phyloP scores from a whole-genome alignment of 306 rosid genomes.

The Acacia acuminata region DNA sequence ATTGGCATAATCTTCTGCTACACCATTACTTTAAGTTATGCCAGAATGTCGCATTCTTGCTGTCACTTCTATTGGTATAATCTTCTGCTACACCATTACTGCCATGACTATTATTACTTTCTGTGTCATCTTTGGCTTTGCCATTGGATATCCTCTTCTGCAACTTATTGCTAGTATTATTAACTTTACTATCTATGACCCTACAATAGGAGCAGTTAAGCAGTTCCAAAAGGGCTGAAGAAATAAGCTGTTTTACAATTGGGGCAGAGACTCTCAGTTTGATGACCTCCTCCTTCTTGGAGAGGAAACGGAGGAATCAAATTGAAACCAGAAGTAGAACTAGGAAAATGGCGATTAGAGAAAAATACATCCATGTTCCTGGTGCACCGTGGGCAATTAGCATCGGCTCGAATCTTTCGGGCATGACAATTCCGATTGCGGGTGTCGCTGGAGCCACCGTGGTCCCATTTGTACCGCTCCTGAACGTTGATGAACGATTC shows the following conservation, averaged over 20 bases:
- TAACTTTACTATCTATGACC: slow-evolving; percentile 37
- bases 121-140: slow-evolving; percentile 35
- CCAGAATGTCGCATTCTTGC: slow-evolving; percentile 53
- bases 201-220: slow-evolving; percentile 78
- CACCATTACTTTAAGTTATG: too few species aligned
- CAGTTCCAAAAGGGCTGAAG: slow-evolving; percentile 63
- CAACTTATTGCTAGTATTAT: slow-evolving; percentile 25
- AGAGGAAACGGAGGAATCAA: slow-evolving; percentile 32
- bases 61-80: slow-evolving; percentile 23
- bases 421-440: slow-evolving; percentile 32
- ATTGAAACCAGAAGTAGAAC: slow-evolving; percentile 26
- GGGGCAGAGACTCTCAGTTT: slow-evolving; percentile 84
- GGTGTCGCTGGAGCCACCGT: slow-evolving; percentile 71
- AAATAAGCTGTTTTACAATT: slow-evolving; percentile 84
- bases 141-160: slow-evolving; percentile 39
- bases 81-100: slow-evolving; percentile 36
- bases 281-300: slow-evolving; percentile 39
- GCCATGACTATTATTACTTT: slow-evolving; percentile 27
- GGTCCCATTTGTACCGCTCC: slow-evolving; percentile 92
- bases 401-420: slow-evolving; percentile 86
- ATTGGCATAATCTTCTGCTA: too few species aligned
- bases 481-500: slow-evolving; percentile 64
- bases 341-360: slow-evolving; percentile 58
- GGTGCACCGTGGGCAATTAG: slow-evolving; percentile 88
- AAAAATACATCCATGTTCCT: slow-evolving; percentile 74